Evolutionary conservation across 2,329 filamentous ascomycete genomes (phyloP).

Genomic region (Ascochyta viciae-villosae): DNA sequence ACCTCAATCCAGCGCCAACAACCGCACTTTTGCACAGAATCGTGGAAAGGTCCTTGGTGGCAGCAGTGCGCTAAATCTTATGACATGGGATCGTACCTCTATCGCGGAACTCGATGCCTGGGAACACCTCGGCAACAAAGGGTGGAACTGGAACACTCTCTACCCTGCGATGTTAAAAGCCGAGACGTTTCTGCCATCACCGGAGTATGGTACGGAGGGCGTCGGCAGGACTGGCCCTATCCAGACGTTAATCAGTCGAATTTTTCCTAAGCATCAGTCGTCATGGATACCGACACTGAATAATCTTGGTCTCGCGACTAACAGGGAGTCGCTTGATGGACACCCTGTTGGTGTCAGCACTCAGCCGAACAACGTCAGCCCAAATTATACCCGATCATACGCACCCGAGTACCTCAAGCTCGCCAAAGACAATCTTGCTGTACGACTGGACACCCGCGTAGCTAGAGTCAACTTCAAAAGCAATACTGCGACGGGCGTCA

Average conservation of each 20-base stretch:
- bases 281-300: conserved; percentile 57
- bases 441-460: conserved; percentile 49
- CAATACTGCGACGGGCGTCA: conserved; percentile 41
- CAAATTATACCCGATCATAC: conserved; percentile 59
- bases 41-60: conserved; percentile 59
- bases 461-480: conserved; percentile 49
- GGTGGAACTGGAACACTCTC: conserved; percentile 44
- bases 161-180: conserved; percentile 43
- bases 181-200: conserved; percentile 40
- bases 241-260: conserved; percentile 51
- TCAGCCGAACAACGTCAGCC: conserved; percentile 58
- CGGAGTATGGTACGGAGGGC: conserved; percentile 36
- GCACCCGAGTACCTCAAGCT: conserved; percentile 54
- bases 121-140: conserved; percentile 41
- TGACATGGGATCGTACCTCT: conserved; percentile 43
- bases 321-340: conserved; percentile 58
- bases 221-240: conserved; percentile 44
- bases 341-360: conserved; percentile 60
- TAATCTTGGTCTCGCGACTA: conserved; percentile 52
- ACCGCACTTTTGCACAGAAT: conserved; percentile 52
- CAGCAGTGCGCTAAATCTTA: conserved; percentile 55
- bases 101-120: conserved; percentile 42
- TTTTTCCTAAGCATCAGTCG: conserved; percentile 53
- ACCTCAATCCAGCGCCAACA: conserved; percentile 50
- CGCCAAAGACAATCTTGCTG: conserved; percentile 53